These are phyloP conservation scores for Metschnikowia amazonensis DNA, from an alignment of 805 yeast genomes.

Conservation along the genomic window DNA sequence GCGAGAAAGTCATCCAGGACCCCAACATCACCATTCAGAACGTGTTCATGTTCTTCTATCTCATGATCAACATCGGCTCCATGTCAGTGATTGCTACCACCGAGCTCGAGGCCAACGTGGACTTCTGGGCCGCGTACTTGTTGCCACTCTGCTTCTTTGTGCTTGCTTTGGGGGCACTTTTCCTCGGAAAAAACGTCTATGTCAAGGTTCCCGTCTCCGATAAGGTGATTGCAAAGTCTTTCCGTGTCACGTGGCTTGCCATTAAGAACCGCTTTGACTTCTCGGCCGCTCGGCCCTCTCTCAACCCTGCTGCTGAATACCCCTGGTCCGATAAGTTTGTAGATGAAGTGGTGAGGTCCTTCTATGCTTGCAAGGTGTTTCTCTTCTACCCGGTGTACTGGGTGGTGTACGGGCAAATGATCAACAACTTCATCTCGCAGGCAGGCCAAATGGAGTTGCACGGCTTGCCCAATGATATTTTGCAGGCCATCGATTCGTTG, in stretches of 20 bases:
- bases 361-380: conserved; percentile 71
- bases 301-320: conserved; percentile 43
- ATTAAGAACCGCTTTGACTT: conserved; percentile 46
- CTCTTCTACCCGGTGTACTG: conserved; percentile 68
- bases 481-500: conserved; percentile 72
- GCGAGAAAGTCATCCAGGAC: conserved; percentile 46
- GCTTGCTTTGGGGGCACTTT: conserved; percentile 48
- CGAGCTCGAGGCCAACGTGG: conserved; percentile 60
- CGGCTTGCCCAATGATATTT: conserved; percentile 76
- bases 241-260: conserved; percentile 41
- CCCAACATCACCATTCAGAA: conserved; percentile 69
- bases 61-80: conserved; percentile 74
- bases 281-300: conserved; percentile 56
- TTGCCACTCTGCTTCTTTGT: conserved; percentile 61
- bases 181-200: conserved; percentile 52
- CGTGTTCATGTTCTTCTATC: conserved; percentile 71
- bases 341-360: conserved; percentile 64
- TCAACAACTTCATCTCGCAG: conserved; percentile 67
- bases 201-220: conserved; percentile 60
- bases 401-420: conserved; percentile 69
- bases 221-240: conserved; percentile 53
- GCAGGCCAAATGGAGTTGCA: conserved; percentile 72
- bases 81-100: conserved; percentile 75
- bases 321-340: conserved; percentile 69
- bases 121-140: conserved; percentile 72